Evolutionary conservation across 225 moss, liverwort and hornwort genomes (phyloP), one percentile per base, ranked within the genome.

Genomic region (Takakia lepidozioides): DNA sequence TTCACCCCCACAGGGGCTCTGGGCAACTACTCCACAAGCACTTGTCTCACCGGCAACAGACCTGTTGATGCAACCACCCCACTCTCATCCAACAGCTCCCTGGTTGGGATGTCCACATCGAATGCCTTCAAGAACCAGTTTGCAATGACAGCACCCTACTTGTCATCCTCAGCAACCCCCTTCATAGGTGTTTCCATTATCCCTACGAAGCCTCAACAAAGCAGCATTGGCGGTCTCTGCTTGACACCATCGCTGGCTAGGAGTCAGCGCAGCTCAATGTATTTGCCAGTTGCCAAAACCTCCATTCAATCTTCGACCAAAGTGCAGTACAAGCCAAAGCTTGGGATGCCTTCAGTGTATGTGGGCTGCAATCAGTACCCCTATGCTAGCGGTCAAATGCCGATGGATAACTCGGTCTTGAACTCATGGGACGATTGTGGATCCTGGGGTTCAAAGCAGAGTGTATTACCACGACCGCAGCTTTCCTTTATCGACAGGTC

Each of bases 401-500:
- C 60, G 36, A 54, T 61, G 57, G 67, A 74, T 21, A 56, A 45
- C 25, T 49, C 68, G 24, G 16, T 63, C 37, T 53, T 74, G 1
- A 74, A 70, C 26, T 46, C 70, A 13, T 79, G 79, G 79, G 74
- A 79, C 57, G 74, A 74, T 57, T 69, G 74, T 51, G 57, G 60
- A 47, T 70, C 74, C 25, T 79, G 79, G 79, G 79, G 79, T 48
- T 29, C 74, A 25, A 79, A 70, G 57, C 70, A 74, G n/a, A n/a
- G 59, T 28, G 24, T 61, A 19, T 66, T 79, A 27, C 74, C 79
- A 3, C 74, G 70, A n/a, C 79, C 79, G 24, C 79, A 70, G 60
- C 70, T 74, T 54, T 79, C 79, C 10, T 79, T 79, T 38, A 74
- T 70, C 54, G 79, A 79, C 61, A 79, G 79, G 79, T 79, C 59